A percentile compares a stretch with the other conserved stretches of the same genome.
These are phyloP conservation scores for Coniferiporia weirii DNA, from an alignment of 1,284 basidiomycete genomes.

Conservation along the genomic window DNA sequence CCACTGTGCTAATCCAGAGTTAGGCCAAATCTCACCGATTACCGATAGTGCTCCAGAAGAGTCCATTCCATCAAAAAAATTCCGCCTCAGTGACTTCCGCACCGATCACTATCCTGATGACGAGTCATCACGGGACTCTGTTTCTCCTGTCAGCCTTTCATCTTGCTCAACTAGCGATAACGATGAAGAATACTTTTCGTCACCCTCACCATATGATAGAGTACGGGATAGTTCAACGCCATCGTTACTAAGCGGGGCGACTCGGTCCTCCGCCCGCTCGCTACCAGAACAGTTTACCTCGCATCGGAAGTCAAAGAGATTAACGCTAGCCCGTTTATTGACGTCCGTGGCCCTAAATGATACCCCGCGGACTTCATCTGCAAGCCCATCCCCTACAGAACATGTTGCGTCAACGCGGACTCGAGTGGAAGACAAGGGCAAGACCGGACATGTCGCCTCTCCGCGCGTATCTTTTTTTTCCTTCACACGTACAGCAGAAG, in stretches of 20 bases:
- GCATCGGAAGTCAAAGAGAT: not conserved
- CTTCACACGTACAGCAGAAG: constrained; percentile 71
- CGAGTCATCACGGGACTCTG: constrained; percentile 25
- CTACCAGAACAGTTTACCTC: constrained; percentile 8
- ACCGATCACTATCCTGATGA: constrained; percentile 13
- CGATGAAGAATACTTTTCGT: constrained; percentile 30
- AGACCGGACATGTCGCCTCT: constrained; percentile 7
- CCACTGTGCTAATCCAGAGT: not conserved
- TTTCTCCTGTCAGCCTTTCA: not conserved
- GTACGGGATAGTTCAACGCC: constrained; percentile 27
- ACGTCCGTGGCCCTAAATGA: not conserved
- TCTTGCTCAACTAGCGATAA: constrained; percentile 23
- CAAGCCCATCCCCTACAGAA: not conserved
- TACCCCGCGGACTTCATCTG: not conserved
- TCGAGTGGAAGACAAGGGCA: constrained; percentile 2
- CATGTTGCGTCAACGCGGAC: not conserved
- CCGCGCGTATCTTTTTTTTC: constrained; percentile 60
- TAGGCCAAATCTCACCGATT: constrained; percentile 1
- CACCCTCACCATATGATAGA: constrained; percentile 40
- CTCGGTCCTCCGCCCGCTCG: constrained; percentile 12
- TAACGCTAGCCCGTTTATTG: not conserved
- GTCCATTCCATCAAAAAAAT: not conserved
- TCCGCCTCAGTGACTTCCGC: not conserved
- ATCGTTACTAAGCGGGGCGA: constrained; percentile 30
- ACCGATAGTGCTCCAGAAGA: constrained; percentile 1